Base-by-base conservation (phyloP, 2,329 filamentous ascomycete genomes). In the Hymenotorrendiella dingleyae region DNA sequence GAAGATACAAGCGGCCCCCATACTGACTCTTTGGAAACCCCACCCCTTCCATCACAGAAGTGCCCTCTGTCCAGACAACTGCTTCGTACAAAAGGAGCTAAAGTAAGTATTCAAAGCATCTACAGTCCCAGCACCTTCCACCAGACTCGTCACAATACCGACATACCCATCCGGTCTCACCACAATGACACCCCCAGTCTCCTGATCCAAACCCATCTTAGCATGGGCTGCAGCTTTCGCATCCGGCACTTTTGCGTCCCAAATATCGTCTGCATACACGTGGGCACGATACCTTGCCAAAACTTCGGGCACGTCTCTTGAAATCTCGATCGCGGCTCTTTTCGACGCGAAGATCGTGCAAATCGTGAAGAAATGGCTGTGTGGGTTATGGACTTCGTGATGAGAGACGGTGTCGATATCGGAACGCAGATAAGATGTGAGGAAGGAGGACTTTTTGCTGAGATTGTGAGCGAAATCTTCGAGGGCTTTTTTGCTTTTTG, bases 101-200 rank as follows among this genome's bases (percentile, higher is more conserved):
- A 95, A 96, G 62, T 94, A 96, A 50, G 76, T 72, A 58, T 96
- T 86, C 54, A 96, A 67, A 12, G 82, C 86, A 56, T 94, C 85
- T 1, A 86, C 80, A 0, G 89, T 95, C 12, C 80, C 86, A 44
- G 67, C 78, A 0, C 89, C 90, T 62, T 91, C 83, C 2, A 77
- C 81, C 17, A 96, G 67, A 54, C 73, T 73, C 9, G 85, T 76
- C 4, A 89, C 84, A 48, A 86, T 74, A 17, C 84, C 86, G 21
- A 95, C 83, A 62, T 95, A 93, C 6, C 88, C 88, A 62, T 95
- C 89, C 0, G 90, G 89, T 33, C 89, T 70, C 6, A 94, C 86
- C 8, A 95, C 84, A 2, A 94, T 82, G 2, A 95, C 76, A 43
- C 84, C 88, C 9, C 88, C 88, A 48, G 69, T 74, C 48, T 85